Evolutionary conservation across 2,329 filamentous ascomycete genomes (phyloP), one percentile per base, ranked within the genome.

Genomic region (Cercospora canescens): DNA sequence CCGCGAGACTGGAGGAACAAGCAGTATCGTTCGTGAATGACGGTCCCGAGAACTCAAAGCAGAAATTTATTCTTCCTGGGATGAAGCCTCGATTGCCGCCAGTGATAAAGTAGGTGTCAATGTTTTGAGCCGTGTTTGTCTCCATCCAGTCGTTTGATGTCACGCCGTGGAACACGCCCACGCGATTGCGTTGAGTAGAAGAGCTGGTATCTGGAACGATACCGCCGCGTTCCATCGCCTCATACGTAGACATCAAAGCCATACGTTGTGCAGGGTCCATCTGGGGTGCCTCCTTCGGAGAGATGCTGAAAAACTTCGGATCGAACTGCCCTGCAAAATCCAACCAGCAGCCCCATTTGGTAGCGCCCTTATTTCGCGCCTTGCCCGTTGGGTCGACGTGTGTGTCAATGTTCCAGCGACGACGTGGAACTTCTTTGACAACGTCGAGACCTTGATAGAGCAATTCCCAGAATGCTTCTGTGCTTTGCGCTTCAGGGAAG

Each of bases 21-120:
- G 91, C 91, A n/a, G 91, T 93, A 71, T 93, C 91, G 55, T 92
- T 83, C 60, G 86, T 90, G 73, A 88, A 89, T 24, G 88, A 91
- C 0, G 90, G 90, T 0, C 91, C 91, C 45, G 85, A 87, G 77
- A 92, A 93, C 72, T 91, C 89, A 79, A 67, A 65, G 59, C 60
- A 66, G 61, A 66, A 68, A 30, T 68, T 70, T 55, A 71, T 63
- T 16, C 69, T 68, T 28, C 92, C 76, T 89, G 89, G 78, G 8
- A 59, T 59, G 16, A 59, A 59, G 24, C 30, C 56, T 39, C 56
- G 56, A 16, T 59, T 59, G 3, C 56, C 56, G 16, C 73, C 74
- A 11, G 69, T 65, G 37, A 71, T 65, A 60, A 62, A 52, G 59
- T 63, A 69, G 2, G 72, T 75, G 21, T 62, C 64, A 52, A 76